phyloP scores from a whole-genome alignment of 2,329 filamentous ascomycete species.

The Penicillium sp. region DNA sequence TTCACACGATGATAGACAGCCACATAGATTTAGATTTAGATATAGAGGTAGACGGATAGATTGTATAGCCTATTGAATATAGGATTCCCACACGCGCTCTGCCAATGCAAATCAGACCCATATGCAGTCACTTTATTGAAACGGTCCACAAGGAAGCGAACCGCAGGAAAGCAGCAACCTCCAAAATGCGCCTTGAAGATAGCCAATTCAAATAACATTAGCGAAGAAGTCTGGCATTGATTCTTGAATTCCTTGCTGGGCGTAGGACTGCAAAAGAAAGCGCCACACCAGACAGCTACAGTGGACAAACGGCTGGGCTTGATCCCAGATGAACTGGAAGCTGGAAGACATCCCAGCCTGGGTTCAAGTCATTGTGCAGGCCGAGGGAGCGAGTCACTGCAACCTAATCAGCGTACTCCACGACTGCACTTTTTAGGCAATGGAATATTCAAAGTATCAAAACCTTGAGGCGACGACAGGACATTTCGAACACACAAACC shows the following conservation, averaged over 20 bases:
- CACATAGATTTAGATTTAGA: constrained; percentile 2
- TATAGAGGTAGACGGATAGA: constrained; percentile 6
- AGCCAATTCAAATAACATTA: too few relatives aligned
- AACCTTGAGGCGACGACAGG: too few relatives aligned
- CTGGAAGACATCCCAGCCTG: constrained; percentile 60
- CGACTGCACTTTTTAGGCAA: too few relatives aligned
- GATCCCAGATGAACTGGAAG: constrained; percentile 60
- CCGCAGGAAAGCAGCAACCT: not conserved
- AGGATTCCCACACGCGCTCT: constrained; percentile 4
- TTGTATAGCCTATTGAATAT: constrained; percentile 5
- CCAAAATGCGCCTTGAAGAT: not conserved
- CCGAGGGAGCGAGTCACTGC: too few relatives aligned
- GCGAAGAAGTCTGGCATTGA: too few relatives aligned
- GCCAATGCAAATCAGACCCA: constrained; percentile 6
- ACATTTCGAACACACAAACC: too few relatives aligned
- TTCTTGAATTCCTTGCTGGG: too few relatives aligned
- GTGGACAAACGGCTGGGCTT: constrained; percentile 70
- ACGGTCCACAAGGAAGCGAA: not conserved
- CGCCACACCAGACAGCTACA: too few relatives aligned
- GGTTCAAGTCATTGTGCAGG: constrained; percentile 71
- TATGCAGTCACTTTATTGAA: not conserved
- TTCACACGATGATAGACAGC: constrained; percentile 3
- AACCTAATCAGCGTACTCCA: too few relatives aligned
- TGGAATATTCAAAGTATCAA: too few relatives aligned
- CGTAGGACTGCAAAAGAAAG: too few relatives aligned